Base-by-base conservation (phyloP, 768 basidiomycete genomes). In the Lentinus tigrinus region DNA sequence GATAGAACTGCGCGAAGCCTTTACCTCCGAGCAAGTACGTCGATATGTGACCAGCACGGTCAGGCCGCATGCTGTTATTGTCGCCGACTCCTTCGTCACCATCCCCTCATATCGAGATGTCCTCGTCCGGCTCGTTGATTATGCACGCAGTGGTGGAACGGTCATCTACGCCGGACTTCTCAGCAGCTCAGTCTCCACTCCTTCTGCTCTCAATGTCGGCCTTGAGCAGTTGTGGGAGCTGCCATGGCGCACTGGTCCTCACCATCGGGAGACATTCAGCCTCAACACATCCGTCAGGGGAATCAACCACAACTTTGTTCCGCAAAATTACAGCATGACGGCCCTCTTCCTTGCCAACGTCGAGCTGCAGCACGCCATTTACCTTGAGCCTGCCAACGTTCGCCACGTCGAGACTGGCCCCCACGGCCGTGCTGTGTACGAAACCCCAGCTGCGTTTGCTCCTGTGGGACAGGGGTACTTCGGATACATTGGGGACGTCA, bases 311-410 rank as follows among this genome's bases (percentile, higher is more conserved):
- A 27, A 28, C 11, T 7, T 4, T 24, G 21, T 56, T 0, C 11
- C 24, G 7, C 34, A 28, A 43, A 42, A 71, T 1, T 77, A 75
- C 58, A 75, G 74, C 58, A 77, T 78, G 75, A 78, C 78, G 63
- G 70, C 74, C 0, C 59, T 76, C 4, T 71, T 75, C 52, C 59
- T 77, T 46, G 63, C 61, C 40, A 65, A 67, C 36, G 70, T 75
- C 26, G 23, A 31, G 5, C 24, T 31, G n/a, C n/a, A 53, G 19
- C 38, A 39, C 59, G 14, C 62, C 67, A 5, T 62, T 62, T 31
- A 70, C 70, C n/a, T 39, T n/a, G 51, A 47, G 77, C 0, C 77
- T 78, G 48, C 39, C 58, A 21, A 54, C 47, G 40, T 27, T 60
- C 23, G 16, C 67, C 37, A 44, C 50, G 16, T 48, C 34, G 26